phyloP scores from a whole-genome alignment of 2,329 filamentous ascomycete genomes.

The Capronia americana region DNA sequence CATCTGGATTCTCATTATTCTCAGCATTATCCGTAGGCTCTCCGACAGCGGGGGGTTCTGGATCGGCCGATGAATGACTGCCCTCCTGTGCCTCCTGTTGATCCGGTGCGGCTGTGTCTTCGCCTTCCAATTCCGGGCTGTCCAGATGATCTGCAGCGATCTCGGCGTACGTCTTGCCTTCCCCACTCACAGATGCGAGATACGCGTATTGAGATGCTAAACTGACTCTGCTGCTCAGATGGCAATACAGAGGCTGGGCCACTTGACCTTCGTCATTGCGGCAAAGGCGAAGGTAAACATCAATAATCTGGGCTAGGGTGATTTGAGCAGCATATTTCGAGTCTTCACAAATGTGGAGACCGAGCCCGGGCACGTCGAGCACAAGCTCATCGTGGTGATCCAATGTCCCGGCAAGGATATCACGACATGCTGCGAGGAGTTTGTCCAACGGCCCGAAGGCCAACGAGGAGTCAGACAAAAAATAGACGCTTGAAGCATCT shows the following conservation, averaged over 20 bases:
- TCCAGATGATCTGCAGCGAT: conserved; percentile 43
- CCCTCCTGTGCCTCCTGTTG: conserved; percentile 11
- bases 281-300: conserved; percentile 64
- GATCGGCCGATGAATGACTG: neutral
- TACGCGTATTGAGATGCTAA: conserved; percentile 60
- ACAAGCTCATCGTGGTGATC: conserved; percentile 63
- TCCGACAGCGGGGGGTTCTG: neutral
- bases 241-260: conserved; percentile 64
- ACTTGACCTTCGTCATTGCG: conserved; percentile 63
- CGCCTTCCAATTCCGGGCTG: conserved; percentile 26
- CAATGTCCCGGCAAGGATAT: conserved; percentile 60
- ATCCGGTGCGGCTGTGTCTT: conserved; percentile 9
- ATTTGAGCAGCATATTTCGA: conserved; percentile 56
- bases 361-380: conserved; percentile 61
- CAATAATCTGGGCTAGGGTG: conserved; percentile 63
- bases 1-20: neutral
- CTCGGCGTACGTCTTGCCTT: conserved; percentile 64
- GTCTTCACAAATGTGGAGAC: conserved; percentile 64
- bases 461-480: conserved; percentile 63
- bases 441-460: conserved; percentile 60
- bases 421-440: conserved; percentile 63
- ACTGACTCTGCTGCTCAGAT: conserved; percentile 60
- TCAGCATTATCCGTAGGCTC: neutral
- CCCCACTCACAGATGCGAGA: conserved; percentile 59
- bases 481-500: conserved; percentile 61